Percentiles rank a stretch among this genome's conserved stretches.
Evolutionary conservation across 176 grass and related monocot genomes (phyloP).

Genomic region (Oryza brachyantha): DNA sequence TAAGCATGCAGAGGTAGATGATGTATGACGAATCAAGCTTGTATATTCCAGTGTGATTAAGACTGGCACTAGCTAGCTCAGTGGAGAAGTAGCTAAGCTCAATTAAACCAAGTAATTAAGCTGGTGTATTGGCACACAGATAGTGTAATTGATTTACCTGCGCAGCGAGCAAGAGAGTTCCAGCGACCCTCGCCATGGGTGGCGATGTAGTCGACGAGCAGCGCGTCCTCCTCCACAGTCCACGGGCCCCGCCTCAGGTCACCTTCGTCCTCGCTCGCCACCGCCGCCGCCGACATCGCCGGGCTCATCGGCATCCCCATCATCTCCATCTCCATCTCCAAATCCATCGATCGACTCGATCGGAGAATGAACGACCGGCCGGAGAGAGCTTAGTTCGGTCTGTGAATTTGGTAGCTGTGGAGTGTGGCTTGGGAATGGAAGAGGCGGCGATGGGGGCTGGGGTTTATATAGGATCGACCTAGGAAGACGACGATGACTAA

Average conservation of each 20-base stretch:
- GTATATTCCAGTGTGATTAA: not conserved
- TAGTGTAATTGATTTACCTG: slow-evolving; percentile 62
- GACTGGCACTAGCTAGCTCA: not conserved
- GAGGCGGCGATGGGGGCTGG: not conserved
- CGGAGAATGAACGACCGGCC: too few species aligned
- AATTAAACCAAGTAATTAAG: too few species aligned
- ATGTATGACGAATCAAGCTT: too few species aligned
- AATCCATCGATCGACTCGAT: too few species aligned
- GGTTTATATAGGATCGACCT: slow-evolving; percentile 24
- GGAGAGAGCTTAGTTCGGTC: too few species aligned
- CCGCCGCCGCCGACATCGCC: not conserved
- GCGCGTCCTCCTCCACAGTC: slow-evolving; percentile 74
- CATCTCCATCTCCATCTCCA: not conserved
- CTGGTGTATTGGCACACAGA: not conserved
- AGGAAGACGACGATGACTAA: too few species aligned
- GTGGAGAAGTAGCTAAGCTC: not conserved
- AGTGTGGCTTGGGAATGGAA: not conserved
- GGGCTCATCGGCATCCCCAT: slow-evolving; percentile 15
- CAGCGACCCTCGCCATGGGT: slow-evolving; percentile 75
- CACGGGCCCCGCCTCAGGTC: slow-evolving; percentile 72
- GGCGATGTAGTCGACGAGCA: slow-evolving; percentile 72
- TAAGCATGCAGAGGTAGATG: too few species aligned
- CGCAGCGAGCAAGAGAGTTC: slow-evolving; percentile 84
- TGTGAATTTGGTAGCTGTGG: not conserved
- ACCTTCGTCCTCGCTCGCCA: slow-evolving; percentile 27